Conservation (phyloP, 2,329 filamentous ascomycete species). For the Alternaria infectoria region DNA sequence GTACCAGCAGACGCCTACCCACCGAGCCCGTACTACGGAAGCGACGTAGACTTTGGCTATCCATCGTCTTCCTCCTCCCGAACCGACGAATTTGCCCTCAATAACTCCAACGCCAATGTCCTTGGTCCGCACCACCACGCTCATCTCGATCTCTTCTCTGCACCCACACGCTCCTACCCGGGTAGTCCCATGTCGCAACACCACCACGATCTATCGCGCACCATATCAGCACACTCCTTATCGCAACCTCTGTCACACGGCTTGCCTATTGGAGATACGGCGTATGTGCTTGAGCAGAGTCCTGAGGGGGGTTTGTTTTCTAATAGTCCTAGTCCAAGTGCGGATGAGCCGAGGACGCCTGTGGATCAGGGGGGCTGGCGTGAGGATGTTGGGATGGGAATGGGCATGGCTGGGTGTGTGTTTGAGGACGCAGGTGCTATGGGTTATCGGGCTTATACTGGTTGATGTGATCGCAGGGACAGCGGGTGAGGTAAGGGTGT, state of each 20-base stretch:
- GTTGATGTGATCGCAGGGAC: neutral
- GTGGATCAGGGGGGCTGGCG: conserved; percentile 14
- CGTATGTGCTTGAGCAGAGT: conserved; percentile 27
- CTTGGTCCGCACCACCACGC: neutral
- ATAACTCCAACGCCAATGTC: neutral
- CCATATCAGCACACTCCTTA: neutral
- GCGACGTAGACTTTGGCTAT: conserved; percentile 28
- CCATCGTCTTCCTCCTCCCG: neutral
- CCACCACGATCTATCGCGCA: neutral
- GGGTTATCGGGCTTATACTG: conserved; percentile 11
- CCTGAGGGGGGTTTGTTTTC: conserved; percentile 32
- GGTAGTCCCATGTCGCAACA: neutral
- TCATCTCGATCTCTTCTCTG: conserved; percentile 11
- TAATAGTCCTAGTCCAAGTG: conserved; percentile 22
- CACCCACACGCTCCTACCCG: neutral
- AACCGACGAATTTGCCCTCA: conserved; percentile 10
- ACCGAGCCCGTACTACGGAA: conserved; percentile 27
- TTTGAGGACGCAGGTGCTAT: conserved; percentile 14
- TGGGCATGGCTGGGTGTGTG: conserved; percentile 3
- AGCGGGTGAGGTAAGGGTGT: neutral
- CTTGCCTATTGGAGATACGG: conserved; percentile 13
- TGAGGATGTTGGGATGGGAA: conserved; percentile 14
- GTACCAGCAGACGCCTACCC: conserved; percentile 18
- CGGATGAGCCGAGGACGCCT: conserved; percentile 33
- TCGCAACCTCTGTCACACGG: neutral